Conservation (phyloP, 192 early-diverging fungal genomes). For the Umbelopsis sp. region DNA sequence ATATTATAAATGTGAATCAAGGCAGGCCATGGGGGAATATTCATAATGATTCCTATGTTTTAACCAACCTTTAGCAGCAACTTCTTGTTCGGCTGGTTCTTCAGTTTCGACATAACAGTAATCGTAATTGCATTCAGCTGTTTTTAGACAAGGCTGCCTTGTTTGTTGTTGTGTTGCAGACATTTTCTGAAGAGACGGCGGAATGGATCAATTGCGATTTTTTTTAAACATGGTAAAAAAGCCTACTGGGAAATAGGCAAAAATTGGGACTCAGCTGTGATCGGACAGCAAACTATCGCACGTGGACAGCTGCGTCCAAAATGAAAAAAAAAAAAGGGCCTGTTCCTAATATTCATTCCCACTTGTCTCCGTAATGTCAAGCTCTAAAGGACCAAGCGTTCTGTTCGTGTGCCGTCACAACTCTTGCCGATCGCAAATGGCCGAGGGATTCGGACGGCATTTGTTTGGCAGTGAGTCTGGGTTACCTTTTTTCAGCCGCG, state of each 20-base stretch:
- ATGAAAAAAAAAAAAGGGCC: too few relatives aligned
- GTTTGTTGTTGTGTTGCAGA: background rate
- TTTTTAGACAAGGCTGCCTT: slow-evolving; percentile 15
- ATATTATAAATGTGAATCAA: background rate
- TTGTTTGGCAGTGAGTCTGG: background rate
- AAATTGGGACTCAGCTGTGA: too few relatives aligned
- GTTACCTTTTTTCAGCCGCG: background rate
- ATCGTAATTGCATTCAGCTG: slow-evolving; percentile 21
- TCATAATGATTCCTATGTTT: background rate
- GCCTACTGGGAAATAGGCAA: too few relatives aligned
- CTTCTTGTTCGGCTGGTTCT: background rate
- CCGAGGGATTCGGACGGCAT: slow-evolving; percentile 12
- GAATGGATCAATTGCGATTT: too few relatives aligned
- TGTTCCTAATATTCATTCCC: background rate
- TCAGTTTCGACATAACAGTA: background rate
- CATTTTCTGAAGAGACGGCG: background rate
- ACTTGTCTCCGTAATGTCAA: background rate
- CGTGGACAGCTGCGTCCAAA: too few relatives aligned
- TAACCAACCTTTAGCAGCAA: background rate
- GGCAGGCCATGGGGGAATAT: background rate
- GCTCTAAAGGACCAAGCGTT: background rate
- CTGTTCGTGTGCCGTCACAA: slow-evolving; percentile 25
- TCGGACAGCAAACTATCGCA: too few relatives aligned
- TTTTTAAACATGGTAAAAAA: too few relatives aligned
- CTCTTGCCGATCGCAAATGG: slow-evolving; percentile 23